Conservation (phyloP, 2,329 filamentous ascomycete species). For the Epichloe baconii region DNA sequence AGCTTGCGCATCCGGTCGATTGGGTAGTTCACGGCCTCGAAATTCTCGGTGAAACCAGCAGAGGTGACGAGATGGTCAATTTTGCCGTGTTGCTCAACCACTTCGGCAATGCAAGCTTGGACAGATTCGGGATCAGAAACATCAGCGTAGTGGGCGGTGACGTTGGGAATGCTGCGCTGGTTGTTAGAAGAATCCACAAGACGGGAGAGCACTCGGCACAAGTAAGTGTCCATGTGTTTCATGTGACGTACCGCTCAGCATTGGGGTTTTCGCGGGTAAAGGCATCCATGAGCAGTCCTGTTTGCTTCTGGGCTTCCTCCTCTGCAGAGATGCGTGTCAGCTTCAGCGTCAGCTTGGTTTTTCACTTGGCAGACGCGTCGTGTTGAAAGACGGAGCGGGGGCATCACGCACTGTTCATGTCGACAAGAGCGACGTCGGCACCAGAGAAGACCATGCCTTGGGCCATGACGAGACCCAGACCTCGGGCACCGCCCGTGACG, state of each 20-base stretch:
- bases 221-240: too few species aligned
- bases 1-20: conserved; percentile 85
- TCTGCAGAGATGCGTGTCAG: conserved; percentile 33
- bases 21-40: conserved; percentile 80
- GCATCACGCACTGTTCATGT: conserved; percentile 59
- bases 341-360: not conserved
- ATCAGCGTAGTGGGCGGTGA: conserved; percentile 84
- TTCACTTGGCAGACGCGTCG: not conserved
- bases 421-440: conserved; percentile 80
- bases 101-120: conserved; percentile 55
- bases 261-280: conserved; percentile 73
- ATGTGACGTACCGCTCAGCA: conserved; percentile 42
- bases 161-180: conserved; percentile 47
- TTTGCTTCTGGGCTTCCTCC: conserved; percentile 72
- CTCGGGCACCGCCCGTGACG: conserved; percentile 82
- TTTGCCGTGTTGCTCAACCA: conserved; percentile 48
- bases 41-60: conserved; percentile 95
- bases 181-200: not conserved
- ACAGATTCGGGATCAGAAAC: conserved; percentile 74
- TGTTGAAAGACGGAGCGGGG: not conserved
- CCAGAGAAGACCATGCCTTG: conserved; percentile 83
- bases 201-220: not conserved
- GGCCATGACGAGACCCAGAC: conserved; percentile 82
- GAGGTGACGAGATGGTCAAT: conserved; percentile 90
- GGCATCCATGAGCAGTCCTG: conserved; percentile 56